Conservation (phyloP, 139 green algal species). For the Raphidocelis subcapitata region DNA sequence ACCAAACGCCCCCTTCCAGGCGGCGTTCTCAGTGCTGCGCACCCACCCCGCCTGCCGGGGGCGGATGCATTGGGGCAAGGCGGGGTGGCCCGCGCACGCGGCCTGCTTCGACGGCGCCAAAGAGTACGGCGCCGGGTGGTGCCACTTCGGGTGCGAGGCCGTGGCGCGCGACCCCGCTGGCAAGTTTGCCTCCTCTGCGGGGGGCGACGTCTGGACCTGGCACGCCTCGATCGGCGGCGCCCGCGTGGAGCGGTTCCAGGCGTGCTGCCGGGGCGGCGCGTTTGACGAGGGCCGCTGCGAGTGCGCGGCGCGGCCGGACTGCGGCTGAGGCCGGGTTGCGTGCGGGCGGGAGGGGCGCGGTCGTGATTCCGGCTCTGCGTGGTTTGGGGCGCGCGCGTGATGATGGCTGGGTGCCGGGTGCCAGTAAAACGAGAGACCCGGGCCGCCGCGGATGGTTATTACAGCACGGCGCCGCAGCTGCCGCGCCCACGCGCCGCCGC, state of each 20-base stretch:
- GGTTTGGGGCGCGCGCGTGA: too few species aligned
- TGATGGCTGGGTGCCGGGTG: too few species aligned
- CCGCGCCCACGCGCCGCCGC: too few species aligned
- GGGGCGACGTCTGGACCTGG: conserved; percentile 62
- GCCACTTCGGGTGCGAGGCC: conserved; percentile 80
- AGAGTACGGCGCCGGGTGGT: conserved; percentile 74
- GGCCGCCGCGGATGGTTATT: too few species aligned
- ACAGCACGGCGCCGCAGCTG: too few species aligned
- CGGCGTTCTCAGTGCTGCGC: conserved; percentile 24
- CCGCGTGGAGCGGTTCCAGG: neutral
- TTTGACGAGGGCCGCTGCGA: conserved; percentile 18
- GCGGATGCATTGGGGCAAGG: conserved; percentile 46
- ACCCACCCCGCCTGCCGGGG: conserved; percentile 36
- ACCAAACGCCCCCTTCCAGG: conserved; percentile 15
- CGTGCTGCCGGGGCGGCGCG: conserved; percentile 1
- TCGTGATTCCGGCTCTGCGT: too few species aligned
- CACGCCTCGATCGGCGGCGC: conserved; percentile 14
- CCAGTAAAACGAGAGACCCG: too few species aligned
- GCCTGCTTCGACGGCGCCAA: conserved; percentile 63
- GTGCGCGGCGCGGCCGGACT: neutral
- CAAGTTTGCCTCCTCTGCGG: conserved; percentile 61
- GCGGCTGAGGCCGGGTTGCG: too few species aligned
- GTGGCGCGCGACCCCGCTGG: conserved; percentile 63
- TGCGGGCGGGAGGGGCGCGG: too few species aligned
- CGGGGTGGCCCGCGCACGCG: conserved; percentile 46